Evolutionary conservation across 306 rosid species (phyloP).

Genomic region (Urtica urens): DNA sequence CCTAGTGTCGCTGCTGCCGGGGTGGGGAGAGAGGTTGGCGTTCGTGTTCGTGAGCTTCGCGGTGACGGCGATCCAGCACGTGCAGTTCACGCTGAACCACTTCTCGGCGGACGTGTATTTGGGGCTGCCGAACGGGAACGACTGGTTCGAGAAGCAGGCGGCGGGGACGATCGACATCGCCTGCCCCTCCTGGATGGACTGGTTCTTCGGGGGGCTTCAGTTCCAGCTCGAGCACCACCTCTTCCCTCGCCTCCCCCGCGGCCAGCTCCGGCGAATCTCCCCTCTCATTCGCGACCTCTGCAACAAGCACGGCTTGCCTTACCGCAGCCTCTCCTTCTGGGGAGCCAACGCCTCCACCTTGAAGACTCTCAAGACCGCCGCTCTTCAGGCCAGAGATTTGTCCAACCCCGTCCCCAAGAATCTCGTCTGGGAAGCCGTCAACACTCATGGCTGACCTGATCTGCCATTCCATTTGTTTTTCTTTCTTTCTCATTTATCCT

Average conservation of each 20-base stretch:
- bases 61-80: constrained; percentile 32
- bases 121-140: constrained; percentile 25
- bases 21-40: constrained; percentile 63
- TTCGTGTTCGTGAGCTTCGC: constrained; percentile 31
- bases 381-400: constrained; percentile 35
- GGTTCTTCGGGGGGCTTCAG: constrained; percentile 40
- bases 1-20: constrained; percentile 47
- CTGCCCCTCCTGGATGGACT: constrained; percentile 36
- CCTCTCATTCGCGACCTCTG: constrained; percentile 30
- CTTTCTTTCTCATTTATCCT: too few species aligned
- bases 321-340: constrained; percentile 35
- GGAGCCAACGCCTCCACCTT: constrained; percentile 33
- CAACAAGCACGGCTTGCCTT: constrained; percentile 40
- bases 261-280: constrained; percentile 34
- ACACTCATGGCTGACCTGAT: constrained; percentile 44
- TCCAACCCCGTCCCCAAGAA: constrained; percentile 31
- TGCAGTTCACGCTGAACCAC: constrained; percentile 40
- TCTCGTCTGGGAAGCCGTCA: constrained; percentile 43
- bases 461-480: too few species aligned
- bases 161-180: constrained; percentile 36
- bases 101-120: constrained; percentile 37
- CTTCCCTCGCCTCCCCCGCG: constrained; percentile 35
- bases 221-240: constrained; percentile 47
- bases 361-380: constrained; percentile 29
- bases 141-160: constrained; percentile 46